Base-by-base conservation (phyloP, 257 asterid species). In the Parsonsia alboflavescens region DNA sequence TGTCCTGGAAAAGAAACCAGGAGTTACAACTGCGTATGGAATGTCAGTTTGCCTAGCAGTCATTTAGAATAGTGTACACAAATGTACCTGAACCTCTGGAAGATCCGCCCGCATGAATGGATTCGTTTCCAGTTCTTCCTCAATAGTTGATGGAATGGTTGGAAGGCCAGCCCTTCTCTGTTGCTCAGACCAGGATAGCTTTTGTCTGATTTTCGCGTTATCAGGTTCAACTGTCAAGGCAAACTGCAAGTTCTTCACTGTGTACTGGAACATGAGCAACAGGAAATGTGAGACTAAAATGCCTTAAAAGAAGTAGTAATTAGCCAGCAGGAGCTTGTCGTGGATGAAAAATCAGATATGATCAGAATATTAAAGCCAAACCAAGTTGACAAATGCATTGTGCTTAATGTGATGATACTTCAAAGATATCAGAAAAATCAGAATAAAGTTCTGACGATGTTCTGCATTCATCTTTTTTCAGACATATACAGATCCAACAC, bases 91-190 rank as follows among this genome's bases (percentile, higher is more conserved):
- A 83, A 94, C 83, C 79, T 94, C 93, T 1, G 86, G 90, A 65
- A 89, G 86, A 84, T 89, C 96, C 70, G 85, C 98, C 69, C 98
- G 96, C 93, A 94, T 85, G 89, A 94, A 94, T 6, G 99, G 98
- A 67, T 95, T 92, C 1, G 90, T 90, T 85, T 90, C 93, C 46
- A 90, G 75, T 86, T 95, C 99, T 77, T 90, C 96, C 83, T 77
- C 88, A 33, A 95, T 85, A 57, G 96, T 95, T 17, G 99, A 95
- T 68, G 99, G 99, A 81, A 92, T 76, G 62, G 99, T 92, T 50
- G 97, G 97, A 71, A 87, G 93, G 71, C 87, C 85, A 4, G 72
- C 54, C 78, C 70, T 75, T 50, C 80, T 75, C 68, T 80, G 84
- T 9, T 15, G 72, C 79, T 75, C 76, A 56, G 85, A 82, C 86